phyloP scores from a whole-genome alignment of 2,329 filamentous ascomycete species.

The Xylariales sp. region DNA sequence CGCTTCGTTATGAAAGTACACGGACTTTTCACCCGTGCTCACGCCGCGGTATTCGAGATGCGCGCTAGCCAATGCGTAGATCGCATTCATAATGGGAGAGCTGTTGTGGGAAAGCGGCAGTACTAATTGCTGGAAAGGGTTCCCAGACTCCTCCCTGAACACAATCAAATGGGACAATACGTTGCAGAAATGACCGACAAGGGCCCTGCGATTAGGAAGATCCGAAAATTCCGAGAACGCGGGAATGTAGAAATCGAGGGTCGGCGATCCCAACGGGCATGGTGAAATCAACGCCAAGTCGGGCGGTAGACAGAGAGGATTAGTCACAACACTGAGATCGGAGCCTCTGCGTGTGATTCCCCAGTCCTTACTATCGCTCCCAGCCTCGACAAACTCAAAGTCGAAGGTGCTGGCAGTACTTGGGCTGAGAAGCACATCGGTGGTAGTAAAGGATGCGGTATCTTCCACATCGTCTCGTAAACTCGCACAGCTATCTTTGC shows the following conservation, averaged over 20 bases:
- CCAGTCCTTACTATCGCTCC: no score
- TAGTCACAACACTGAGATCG: slow-evolving; percentile 11
- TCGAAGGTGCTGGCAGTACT: no score
- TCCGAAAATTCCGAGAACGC: slow-evolving; percentile 54
- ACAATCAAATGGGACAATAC: slow-evolving; percentile 62
- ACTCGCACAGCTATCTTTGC: no score
- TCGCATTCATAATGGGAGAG: slow-evolving; percentile 69
- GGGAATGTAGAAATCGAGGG: slow-evolving; percentile 48
- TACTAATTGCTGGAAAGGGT: slow-evolving; percentile 59
- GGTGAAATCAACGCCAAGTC: slow-evolving; percentile 37
- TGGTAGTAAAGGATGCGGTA: slow-evolving; percentile 9
- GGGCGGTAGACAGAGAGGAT: slow-evolving; percentile 23
- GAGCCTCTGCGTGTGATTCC: slow-evolving; percentile 18
- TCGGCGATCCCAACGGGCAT: slow-evolving; percentile 31
- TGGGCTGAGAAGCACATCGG: slow-evolving; percentile 3
- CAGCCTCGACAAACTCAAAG: no score
- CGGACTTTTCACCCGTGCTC: slow-evolving; percentile 47
- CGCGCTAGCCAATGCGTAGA: slow-evolving; percentile 78
- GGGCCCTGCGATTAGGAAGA: slow-evolving; percentile 46
- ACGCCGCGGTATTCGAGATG: slow-evolving; percentile 68
- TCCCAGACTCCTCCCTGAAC: slow-evolving; percentile 57
- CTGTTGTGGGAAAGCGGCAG: slow-evolving; percentile 54
- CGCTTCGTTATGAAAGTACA: slow-evolving; percentile 56
- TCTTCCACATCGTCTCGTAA: slow-evolving; percentile 13
- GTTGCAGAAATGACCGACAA: slow-evolving; percentile 61